Conservation (phyloP, 163 green algal species). For the Botryococcus braunii region DNA sequence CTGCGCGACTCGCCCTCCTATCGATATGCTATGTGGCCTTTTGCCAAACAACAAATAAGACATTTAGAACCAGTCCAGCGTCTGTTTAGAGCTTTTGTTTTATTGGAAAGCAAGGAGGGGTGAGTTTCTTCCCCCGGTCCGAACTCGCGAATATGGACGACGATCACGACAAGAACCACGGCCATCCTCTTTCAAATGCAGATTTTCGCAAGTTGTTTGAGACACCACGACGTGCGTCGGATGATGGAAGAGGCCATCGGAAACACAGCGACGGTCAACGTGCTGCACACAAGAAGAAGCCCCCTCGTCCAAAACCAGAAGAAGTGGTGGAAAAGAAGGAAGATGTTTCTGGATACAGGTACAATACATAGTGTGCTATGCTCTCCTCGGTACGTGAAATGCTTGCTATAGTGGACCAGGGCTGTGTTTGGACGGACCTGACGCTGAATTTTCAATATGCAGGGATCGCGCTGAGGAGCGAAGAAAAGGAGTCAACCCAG, state of each 20-base stretch:
- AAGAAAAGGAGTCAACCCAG: slow-evolving; percentile 59
- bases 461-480: slow-evolving; percentile 88
- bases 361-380: neutral
- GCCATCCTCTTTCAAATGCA: too few species aligned
- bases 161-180: too few species aligned
- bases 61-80: too few species aligned
- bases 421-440: neutral
- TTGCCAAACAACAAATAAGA: too few species aligned
- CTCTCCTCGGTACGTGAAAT: neutral
- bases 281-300: slow-evolving; percentile 15
- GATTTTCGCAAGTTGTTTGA: slow-evolving; percentile 69
- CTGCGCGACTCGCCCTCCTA: too few species aligned
- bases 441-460: slow-evolving; percentile 3
- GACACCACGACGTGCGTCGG: slow-evolving; percentile 36
- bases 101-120: too few species aligned
- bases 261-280: neutral
- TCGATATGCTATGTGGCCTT: too few species aligned
- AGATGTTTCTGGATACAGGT: slow-evolving; percentile 42
- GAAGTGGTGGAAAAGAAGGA: slow-evolving; percentile 27
- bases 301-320: slow-evolving; percentile 26
- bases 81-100: too few species aligned
- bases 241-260: slow-evolving; percentile 11
- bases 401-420: slow-evolving; percentile 1
- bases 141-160: too few species aligned
- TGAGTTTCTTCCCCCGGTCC: too few species aligned